A percentile compares a stretch with the other conserved stretches of the same genome.
These are phyloP conservation scores for Geranium brycei DNA, from an alignment of 345 rosid genomes.

Conservation along the genomic window DNA sequence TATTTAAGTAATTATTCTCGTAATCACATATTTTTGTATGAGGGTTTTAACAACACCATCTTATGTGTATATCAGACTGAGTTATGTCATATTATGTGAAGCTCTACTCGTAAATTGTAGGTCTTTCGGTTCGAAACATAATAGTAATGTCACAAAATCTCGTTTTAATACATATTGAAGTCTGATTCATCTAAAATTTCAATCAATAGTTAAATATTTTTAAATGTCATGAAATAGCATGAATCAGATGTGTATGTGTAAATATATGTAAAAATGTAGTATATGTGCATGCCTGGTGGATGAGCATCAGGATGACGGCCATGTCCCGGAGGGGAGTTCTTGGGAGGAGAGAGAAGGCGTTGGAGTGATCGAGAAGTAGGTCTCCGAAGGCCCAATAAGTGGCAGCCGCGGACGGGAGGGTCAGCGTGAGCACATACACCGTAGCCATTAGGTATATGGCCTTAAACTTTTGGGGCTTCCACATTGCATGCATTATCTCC, in stretches of 20 bases:
- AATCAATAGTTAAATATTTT: not conserved
- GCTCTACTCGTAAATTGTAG: too few species aligned
- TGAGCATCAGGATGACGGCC: conserved; percentile 92
- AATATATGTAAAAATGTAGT: not conserved
- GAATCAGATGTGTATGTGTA: not conserved
- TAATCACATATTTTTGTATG: too few species aligned
- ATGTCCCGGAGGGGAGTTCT: conserved; percentile 61
- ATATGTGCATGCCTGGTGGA: conserved; percentile 48
- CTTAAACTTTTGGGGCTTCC: conserved; percentile 98
- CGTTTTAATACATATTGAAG: too few species aligned
- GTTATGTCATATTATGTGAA: too few species aligned
- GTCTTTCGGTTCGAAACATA: too few species aligned
- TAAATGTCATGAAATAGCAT: not conserved
- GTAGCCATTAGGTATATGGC: conserved; percentile 90
- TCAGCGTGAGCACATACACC: conserved; percentile 79
- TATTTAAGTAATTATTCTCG: too few species aligned
- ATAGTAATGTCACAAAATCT: too few species aligned
- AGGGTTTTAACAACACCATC: too few species aligned
- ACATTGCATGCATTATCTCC: conserved; percentile 99
- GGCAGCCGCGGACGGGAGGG: conserved; percentile 88
- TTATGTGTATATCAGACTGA: too few species aligned
- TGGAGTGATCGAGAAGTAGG: conserved; percentile 68
- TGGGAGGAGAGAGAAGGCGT: conserved; percentile 90
- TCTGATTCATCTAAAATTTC: too few species aligned
- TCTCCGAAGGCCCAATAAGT: conserved; percentile 99